Evolutionary conservation across 176 grass and related monocot species (phyloP).

Genomic region (maize (Zea mays)): Zm-B73-REFERENCE-NAM-5.0 NC_050096.1:34606501-34607000

Average conservation of each 20-base stretch:
- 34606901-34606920: constrained; percentile 54
- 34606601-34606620: constrained; percentile 58
- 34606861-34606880: constrained; percentile 42
- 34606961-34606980: constrained; percentile 79
- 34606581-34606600: constrained; percentile 37
- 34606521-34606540: too few species aligned
- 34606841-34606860: constrained; percentile 71
- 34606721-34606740: constrained; percentile 70
- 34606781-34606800: constrained; percentile 78
- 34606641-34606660: constrained; percentile 15
- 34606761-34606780: constrained; percentile 59
- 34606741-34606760: constrained; percentile 75
- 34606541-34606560: too few species aligned
- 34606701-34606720: too few species aligned
- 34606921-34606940: constrained; percentile 79
- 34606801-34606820: too few species aligned
- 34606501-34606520: too few species aligned
- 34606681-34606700: too few species aligned
- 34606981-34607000: constrained; percentile 76
- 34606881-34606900: constrained; percentile 21
- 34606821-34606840: too few species aligned
- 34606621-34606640: constrained; percentile 74
- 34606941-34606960: constrained; percentile 66
- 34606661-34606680: constrained; percentile 5
- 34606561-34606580: constrained; percentile 61